Percentiles rank a stretch among this genome's conserved stretches.
Evolutionary conservation across 495 filamentous ascomycete genomes (phyloP).

Genomic region (Cladorrhinum samala): DNA sequence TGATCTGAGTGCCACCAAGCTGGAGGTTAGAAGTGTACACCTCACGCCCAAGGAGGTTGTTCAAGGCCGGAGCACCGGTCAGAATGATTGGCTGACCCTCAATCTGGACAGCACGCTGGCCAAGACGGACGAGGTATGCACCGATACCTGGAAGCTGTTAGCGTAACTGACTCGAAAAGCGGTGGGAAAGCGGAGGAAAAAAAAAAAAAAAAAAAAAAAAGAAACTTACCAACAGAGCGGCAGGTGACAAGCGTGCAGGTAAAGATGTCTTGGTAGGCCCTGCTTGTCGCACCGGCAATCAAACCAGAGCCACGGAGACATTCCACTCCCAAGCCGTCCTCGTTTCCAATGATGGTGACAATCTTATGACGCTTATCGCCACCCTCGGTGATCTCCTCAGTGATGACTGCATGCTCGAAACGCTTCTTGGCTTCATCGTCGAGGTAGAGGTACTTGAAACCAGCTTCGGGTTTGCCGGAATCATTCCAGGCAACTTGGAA

Average conservation of each 20-base stretch:
- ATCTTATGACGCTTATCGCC: slow-evolving; percentile 93
- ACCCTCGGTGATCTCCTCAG: slow-evolving; percentile 74
- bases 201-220: slow-evolving; percentile 10
- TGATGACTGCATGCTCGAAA: slow-evolving; percentile 87
- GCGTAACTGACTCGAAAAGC: slow-evolving; percentile 1
- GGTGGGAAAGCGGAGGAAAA: neutral
- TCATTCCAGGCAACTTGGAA: slow-evolving; percentile 98
- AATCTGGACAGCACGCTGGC: slow-evolving; percentile 96
- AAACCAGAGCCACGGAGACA: slow-evolving; percentile 95
- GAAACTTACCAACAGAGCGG: slow-evolving; percentile 73
- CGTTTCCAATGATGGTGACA: slow-evolving; percentile 85
- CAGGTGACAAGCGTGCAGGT: slow-evolving; percentile 97
- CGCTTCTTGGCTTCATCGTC: slow-evolving; percentile 78
- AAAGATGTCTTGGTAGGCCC: slow-evolving; percentile 98
- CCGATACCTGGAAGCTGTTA: slow-evolving; percentile 64
- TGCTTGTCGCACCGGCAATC: slow-evolving; percentile 94
- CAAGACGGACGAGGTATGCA: slow-evolving; percentile 95
- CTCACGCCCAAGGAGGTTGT: slow-evolving; percentile 95
- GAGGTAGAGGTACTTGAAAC: slow-evolving; percentile 98
- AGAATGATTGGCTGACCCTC: slow-evolving; percentile 99
- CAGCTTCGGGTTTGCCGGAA: slow-evolving; percentile 69
- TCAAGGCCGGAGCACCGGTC: slow-evolving; percentile 93
- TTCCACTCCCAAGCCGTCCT: slow-evolving; percentile 95
- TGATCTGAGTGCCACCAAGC: slow-evolving; percentile 98
- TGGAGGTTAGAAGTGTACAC: slow-evolving; percentile 99